phyloP scores from a whole-genome alignment of 495 filamentous ascomycete genomes.

The Schizothecium vesticola region DNA sequence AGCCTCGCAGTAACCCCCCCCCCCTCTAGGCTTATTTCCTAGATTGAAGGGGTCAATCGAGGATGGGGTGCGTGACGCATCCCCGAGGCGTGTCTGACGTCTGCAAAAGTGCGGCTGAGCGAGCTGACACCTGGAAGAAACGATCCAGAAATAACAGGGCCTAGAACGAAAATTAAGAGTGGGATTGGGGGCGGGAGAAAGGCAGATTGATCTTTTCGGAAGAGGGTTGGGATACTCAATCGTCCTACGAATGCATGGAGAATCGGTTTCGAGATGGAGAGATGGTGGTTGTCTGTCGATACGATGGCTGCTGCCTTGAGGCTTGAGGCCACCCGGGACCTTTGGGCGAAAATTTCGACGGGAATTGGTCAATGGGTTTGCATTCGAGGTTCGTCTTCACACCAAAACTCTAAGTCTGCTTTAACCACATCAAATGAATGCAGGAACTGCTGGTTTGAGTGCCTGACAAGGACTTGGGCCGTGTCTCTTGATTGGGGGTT shows the following conservation, averaged over 20 bases:
- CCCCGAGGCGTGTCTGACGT: background rate
- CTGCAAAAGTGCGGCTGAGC: background rate
- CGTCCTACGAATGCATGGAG: background rate
- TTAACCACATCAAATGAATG: background rate
- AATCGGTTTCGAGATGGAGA: background rate
- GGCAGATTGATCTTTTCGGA: background rate
- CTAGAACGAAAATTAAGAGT: background rate
- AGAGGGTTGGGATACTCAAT: background rate
- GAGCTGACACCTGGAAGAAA: background rate
- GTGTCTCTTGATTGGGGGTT: background rate
- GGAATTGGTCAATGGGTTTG: background rate
- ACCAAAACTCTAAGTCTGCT: background rate
- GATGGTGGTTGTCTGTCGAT: background rate
- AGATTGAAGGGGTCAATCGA: background rate
- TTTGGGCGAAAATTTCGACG: background rate
- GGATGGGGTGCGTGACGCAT: background rate
- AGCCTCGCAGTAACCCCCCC: background rate
- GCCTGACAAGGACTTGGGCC: background rate
- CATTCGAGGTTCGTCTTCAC: background rate
- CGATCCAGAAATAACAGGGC: background rate
- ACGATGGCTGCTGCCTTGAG: background rate
- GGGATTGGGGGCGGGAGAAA: background rate
- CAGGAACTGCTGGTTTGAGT: background rate
- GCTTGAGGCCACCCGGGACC: too few species aligned
- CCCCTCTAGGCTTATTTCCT: background rate